Conservation (phyloP, 2,329 filamentous ascomycete species). For the Camillea tinctor region DNA sequence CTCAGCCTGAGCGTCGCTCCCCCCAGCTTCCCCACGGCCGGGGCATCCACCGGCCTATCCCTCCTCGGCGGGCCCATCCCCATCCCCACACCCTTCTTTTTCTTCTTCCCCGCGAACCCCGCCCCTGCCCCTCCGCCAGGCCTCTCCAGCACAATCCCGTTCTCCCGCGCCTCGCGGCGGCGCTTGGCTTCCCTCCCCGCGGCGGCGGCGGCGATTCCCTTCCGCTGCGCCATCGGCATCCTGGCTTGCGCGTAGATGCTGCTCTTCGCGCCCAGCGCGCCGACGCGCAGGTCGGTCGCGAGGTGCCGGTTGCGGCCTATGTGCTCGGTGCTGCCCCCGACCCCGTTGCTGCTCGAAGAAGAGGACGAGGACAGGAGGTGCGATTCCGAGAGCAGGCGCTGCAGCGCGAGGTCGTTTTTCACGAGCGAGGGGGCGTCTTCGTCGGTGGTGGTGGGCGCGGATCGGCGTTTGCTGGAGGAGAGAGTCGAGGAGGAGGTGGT, state of each 20-base stretch:
- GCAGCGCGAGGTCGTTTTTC: conserved; percentile 88
- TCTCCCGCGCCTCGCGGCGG: conserved; percentile 79
- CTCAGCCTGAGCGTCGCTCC: conserved; percentile 74
- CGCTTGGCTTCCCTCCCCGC: conserved; percentile 66
- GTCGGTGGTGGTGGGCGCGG: conserved; percentile 34
- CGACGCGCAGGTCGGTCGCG: conserved; percentile 80
- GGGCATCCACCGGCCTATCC: conserved; percentile 67
- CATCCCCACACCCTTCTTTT: conserved; percentile 39
- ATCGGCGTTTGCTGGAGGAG: conserved; percentile 23
- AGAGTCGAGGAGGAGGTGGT: conserved; percentile 29
- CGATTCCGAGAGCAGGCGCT: conserved; percentile 80
- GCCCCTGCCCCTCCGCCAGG: conserved; percentile 15
- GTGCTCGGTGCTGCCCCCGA: conserved; percentile 35
- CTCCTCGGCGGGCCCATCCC: conserved; percentile 2
- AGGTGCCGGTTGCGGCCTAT: conserved; percentile 74
- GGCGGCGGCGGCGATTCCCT: conserved; percentile 75
- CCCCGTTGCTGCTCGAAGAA: conserved; percentile 19
- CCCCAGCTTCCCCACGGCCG: conserved; percentile 75
- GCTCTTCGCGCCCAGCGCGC: conserved; percentile 73
- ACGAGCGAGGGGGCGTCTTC: conserved; percentile 69
- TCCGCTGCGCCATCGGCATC: conserved; percentile 85
- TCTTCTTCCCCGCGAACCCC: conserved; percentile 34
- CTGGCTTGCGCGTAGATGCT: conserved; percentile 76
- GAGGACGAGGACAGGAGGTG: conserved; percentile 44
- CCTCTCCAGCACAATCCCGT: conserved; percentile 82